Evolutionary conservation across 768 basidiomycete genomes (phyloP).

Genomic region (Kwoniella mangroviensis): DNA sequence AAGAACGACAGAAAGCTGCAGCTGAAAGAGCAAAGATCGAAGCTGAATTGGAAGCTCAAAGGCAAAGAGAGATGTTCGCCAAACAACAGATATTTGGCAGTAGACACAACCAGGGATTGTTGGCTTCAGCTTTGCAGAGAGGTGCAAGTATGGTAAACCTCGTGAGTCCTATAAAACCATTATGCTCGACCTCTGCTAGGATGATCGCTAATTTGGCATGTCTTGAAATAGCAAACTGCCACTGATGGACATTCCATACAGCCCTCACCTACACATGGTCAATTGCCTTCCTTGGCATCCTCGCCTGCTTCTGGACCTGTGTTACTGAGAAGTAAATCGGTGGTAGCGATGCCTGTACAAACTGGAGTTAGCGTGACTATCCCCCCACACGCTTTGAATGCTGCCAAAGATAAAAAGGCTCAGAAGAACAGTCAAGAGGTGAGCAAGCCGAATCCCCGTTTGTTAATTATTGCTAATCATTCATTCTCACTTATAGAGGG

Average conservation of each 20-base stretch:
- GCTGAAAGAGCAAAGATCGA: constrained; percentile 47
- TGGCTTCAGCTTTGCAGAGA: constrained; percentile 49
- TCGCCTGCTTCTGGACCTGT: constrained; percentile 39
- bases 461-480: not conserved
- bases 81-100: constrained; percentile 54
- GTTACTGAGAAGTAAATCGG: constrained; percentile 53
- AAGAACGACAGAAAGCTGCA: constrained; percentile 34
- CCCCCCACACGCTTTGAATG: constrained; percentile 22
- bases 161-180: constrained; percentile 34
- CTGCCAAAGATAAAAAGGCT: constrained; percentile 11
- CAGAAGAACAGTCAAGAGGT: constrained; percentile 29
- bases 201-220: not conserved
- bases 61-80: constrained; percentile 57
- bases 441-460: not conserved
- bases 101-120: constrained; percentile 32
- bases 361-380: constrained; percentile 54
- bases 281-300: constrained; percentile 32
- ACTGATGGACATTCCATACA: constrained; percentile 17
- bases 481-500: constrained; percentile 11
- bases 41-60: constrained; percentile 51
- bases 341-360: constrained; percentile 53
- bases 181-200: not conserved
- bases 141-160: constrained; percentile 57
- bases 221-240: constrained; percentile 22
- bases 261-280: constrained; percentile 40